Evolutionary conservation across 2,329 filamentous ascomycete species (phyloP).

Genomic region (Aspergillus costaricaensis): DNA sequence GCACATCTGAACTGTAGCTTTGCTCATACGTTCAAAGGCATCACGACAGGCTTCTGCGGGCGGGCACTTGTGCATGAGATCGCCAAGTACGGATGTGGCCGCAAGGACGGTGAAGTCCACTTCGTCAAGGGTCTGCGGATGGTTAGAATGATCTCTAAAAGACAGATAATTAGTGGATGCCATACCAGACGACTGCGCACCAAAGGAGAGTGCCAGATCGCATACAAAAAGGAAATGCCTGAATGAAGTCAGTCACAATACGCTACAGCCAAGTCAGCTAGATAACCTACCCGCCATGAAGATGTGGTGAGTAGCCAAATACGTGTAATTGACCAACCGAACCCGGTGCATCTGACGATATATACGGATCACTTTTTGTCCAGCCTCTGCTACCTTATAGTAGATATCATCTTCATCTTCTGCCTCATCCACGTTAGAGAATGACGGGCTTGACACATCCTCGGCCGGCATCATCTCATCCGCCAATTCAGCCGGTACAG

Average conservation of each 20-base stretch:
- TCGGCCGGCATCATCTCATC: slow-evolving; percentile 68
- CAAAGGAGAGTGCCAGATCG: slow-evolving; percentile 92
- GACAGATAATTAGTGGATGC: background rate
- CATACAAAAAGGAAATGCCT: slow-evolving; percentile 89
- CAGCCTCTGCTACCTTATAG: slow-evolving; percentile 90
- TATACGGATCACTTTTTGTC: slow-evolving; percentile 85
- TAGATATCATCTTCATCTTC: slow-evolving; percentile 88
- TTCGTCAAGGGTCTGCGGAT: slow-evolving; percentile 73
- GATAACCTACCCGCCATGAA: slow-evolving; percentile 80
- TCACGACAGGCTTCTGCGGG: slow-evolving; percentile 93
- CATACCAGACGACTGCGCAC: slow-evolving; percentile 83
- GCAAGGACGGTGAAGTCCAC: slow-evolving; percentile 96
- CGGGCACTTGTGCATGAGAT: slow-evolving; percentile 91
- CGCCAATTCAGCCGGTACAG: slow-evolving; percentile 81
- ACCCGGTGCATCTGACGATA: slow-evolving; percentile 87
- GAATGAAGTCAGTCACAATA: slow-evolving; percentile 16
- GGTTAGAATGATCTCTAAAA: slow-evolving; percentile 3
- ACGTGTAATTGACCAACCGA: slow-evolving; percentile 92
- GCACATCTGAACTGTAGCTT: slow-evolving; percentile 93
- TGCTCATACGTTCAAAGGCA: slow-evolving; percentile 91
- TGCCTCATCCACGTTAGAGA: slow-evolving; percentile 47
- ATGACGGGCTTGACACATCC: slow-evolving; percentile 59
- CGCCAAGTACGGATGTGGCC: slow-evolving; percentile 86
- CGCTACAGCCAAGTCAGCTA: background rate
- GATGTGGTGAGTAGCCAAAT: slow-evolving; percentile 89